Base-by-base conservation (phyloP, 129 eudicot genomes). In the Lactuca saligna region DNA sequence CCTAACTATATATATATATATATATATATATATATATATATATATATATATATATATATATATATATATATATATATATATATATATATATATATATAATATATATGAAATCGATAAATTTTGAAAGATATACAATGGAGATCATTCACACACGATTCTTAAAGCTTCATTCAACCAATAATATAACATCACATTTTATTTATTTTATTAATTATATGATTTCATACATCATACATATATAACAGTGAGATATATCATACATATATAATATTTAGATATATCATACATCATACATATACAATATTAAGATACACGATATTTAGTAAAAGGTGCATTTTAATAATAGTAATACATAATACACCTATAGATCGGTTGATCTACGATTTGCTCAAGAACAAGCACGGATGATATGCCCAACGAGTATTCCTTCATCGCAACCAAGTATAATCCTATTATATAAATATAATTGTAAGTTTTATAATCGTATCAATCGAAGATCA, bases 401-500 rank as follows among this genome's bases (percentile, higher is more conserved):
- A 62, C 13, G 37, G 56, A 20, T 57, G 12, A 86, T 57, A 79
- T 79, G 77, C 5, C 78, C 92, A 83, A 83, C 57, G 6, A 86
- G 63, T 32, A 70, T 78, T 58, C 96, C 92, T 68, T 83, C 89
- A 53, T 83, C 89, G 49, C 84, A 85, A 4, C 96, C 96, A 62
- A 88, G 61, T 31, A 83, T 73, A 71, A 88, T 54, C 87, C 87
- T 88, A 79, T 60, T 59, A 37, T 33, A 67, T 32, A 57, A 46
- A 17, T 54, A 46, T 2, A 13, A 54, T 2, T 16, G 2, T 55
- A 0, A 17, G 25, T 20, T 3, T 34, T 15, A 0, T 20, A 25
- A 16, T 32, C 3, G 32, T 15, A 62, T 12, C 4, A 42, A 68
- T 14, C 3, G 12, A 8, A 46, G 20, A 8, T 49, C 13, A 3